These are phyloP conservation scores for Aureobasidium sp. DNA, from an alignment of 2,329 filamentous ascomycete species.

Conservation along the genomic window DNA sequence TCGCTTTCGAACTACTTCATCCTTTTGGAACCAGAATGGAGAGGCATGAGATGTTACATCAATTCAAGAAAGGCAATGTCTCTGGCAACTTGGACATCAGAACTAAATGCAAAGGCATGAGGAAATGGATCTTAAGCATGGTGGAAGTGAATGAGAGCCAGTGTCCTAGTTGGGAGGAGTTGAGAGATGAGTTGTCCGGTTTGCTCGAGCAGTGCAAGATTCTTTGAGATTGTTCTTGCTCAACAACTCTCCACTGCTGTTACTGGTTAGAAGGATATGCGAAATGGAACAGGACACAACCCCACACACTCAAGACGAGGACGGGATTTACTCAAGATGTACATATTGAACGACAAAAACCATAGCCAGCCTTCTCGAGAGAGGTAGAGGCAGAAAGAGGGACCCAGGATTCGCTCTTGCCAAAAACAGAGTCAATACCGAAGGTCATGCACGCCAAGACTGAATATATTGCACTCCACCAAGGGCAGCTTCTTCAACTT, in stretches of 20 bases:
- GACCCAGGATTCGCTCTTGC: neutral
- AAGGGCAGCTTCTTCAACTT: too few species aligned
- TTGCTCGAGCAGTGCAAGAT: neutral
- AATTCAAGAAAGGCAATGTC: slow-evolving; percentile 27
- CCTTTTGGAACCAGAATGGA: slow-evolving; percentile 41
- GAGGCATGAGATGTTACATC: slow-evolving; percentile 28
- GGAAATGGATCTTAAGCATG: slow-evolving; percentile 27
- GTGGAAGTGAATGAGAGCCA: slow-evolving; percentile 24
- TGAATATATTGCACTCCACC: neutral
- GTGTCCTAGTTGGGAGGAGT: slow-evolving; percentile 26
- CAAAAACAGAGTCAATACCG: neutral
- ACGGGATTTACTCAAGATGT: neutral
- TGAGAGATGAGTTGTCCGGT: slow-evolving; percentile 8
- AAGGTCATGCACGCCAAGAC: neutral
- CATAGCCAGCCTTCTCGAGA: neutral
- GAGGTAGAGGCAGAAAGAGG: neutral
- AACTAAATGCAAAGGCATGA: slow-evolving; percentile 20
- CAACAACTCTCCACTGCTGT: neutral
- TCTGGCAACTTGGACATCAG: slow-evolving; percentile 23
- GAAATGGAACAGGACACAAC: neutral
- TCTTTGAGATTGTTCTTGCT: neutral
- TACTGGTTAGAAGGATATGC: neutral
- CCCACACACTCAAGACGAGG: neutral
- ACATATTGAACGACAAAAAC: neutral
- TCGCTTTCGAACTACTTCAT: slow-evolving; percentile 54